Base-by-base conservation (phyloP, 768 basidiomycete genomes). In the Trametes villosa region DNA sequence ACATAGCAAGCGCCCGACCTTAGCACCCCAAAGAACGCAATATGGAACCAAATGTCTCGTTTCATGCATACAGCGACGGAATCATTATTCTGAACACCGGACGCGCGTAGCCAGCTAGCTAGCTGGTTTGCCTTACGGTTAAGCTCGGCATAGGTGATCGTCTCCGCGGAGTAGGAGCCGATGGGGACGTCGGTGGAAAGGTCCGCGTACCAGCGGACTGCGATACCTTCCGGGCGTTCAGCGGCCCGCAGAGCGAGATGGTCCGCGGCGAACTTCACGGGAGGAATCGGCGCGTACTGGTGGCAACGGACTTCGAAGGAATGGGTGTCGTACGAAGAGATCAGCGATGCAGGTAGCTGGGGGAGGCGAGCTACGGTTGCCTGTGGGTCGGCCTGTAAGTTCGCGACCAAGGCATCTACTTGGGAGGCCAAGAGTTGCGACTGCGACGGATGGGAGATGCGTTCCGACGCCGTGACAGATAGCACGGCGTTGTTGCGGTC, bases 1-100 rank as follows among this genome's bases (percentile, higher is more conserved):
- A 83, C 82, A 67, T 83, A 83, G 51, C 82, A 81, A 40, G 75
- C 81, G 41, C 82, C 82, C 24, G 81, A 78, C 34, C 77, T 78
- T 62, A 81, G 71, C 30, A 81, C 74, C 8, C 76, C 82, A 53
- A 80, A 72, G 59, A 81, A 69, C 2, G 75, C 72, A 22, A 76
- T 63, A 54, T 83, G 79, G 61, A 80, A 83, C 46, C 68, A 53
- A 17, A 77, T 63, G 52, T 79, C 71, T 20, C 82, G 77, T 53
- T 74, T 69, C 71, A 79, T 75, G 58, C 80, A 83, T 47, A 83
- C 71, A 22, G 79, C 79, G 4, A 83, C 77, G 24, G 75, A 75
- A 53, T 79, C 78, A 57, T 78, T 78, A 17, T 46, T 68, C 45
- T 69, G 48, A 22, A 82, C 62, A 2, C 79, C 78, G 17, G 59